Base-by-base conservation (phyloP, 1,139 yeast species). In the Blastobotrys arbuscula region DNA sequence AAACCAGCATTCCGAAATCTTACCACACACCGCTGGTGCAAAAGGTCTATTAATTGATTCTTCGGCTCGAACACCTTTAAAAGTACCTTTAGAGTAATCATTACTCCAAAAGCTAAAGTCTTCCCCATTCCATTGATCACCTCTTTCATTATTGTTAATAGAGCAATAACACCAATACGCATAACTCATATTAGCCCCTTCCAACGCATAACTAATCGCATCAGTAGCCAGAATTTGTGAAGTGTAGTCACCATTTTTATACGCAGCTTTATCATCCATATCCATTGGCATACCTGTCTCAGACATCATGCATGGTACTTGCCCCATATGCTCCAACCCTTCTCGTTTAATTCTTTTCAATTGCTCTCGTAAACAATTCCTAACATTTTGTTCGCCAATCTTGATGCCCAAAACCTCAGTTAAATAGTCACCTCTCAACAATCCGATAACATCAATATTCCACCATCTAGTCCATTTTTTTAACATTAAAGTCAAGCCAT, bases 241-340 rank as follows among this genome's bases (percentile, higher is more conserved):
- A 10, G 73, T 67, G 60, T 79, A 87, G 53, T 78, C 77, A 0
- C 86, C 85, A 51, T 72, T 73, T 3, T 66, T 63, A 59, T 77
- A 86, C 0, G 95, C 82, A 39, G 67, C 71, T 57, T 83, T 84
- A 49, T 78, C 74, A 61, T 87, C 89, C 95, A 88, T 84, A 64
- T 88, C 95, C 66, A 84, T 85, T 2, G 96, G 96, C 86, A 87
- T 85, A 1, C 96, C 96, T 1, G 92, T 87, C 64, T 88, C 96
- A 0, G 94, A 79, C 78, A 88, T 82, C 43, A 87, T 68, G 5
- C 84, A 76, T 0, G 96, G 95, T 10, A 85, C 70, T 1, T 60
- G 46, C 0, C 96, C 96, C 51, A 87, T 65, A 41, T 73, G 63
- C 2, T 72, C 73, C 18, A 68, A 65, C 15, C 86, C 78, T 60